Evolutionary conservation across 805 yeast genomes (phyloP), one percentile per base, ranked within the genome.

Genomic region (Metschnikowia reukaufii): DNA sequence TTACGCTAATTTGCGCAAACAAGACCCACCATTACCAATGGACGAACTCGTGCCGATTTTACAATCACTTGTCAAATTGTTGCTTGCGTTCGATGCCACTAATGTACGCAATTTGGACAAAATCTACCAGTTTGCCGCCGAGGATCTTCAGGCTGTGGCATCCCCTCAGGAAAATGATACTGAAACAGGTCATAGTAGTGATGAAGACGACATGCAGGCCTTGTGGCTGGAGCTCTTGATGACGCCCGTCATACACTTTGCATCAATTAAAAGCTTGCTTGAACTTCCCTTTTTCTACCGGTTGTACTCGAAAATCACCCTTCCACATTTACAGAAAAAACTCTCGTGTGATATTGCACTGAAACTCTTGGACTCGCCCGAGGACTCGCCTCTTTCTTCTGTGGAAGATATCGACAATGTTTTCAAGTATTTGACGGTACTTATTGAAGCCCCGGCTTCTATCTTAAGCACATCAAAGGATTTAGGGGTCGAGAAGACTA

Each of bases 71-170:
- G 73, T 85, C 42, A 78, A 77, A 51, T 64, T 91, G 37, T 76
- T 89, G 0, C 70, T 88, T 34, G 72, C 76, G 4, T 87, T 83
- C 67, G 86, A 86, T 59, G 86, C 88, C 6, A 68, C 76, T 0
- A 78, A 82, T 47, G 73, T 72, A 50, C 76, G 72, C 4, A 81
- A 86, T 62, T 70, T 90, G 45, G 83, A 87, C 59, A 65, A 67
- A 29, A 72, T 90, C 20, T 84, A 79, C 63, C 65, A 77, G 47
- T 83, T 77, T 61, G 82, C 88, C 1, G 67, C 63, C 49, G 73
- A 54, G 70, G 74, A 54, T 13, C 62, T 65, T 50, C 49, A 61
- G 59, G 12, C 9, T 12, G 25, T 10, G 31, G 27, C 27, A 3
- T 16, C 34, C 3, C 4, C 17, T 18, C 30, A n/a, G 31, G 55